Evolutionary conservation across 2,329 filamentous ascomycete genomes (phyloP), one percentile per base, ranked within the genome.

Genomic region (Alternaria sp.): DNA sequence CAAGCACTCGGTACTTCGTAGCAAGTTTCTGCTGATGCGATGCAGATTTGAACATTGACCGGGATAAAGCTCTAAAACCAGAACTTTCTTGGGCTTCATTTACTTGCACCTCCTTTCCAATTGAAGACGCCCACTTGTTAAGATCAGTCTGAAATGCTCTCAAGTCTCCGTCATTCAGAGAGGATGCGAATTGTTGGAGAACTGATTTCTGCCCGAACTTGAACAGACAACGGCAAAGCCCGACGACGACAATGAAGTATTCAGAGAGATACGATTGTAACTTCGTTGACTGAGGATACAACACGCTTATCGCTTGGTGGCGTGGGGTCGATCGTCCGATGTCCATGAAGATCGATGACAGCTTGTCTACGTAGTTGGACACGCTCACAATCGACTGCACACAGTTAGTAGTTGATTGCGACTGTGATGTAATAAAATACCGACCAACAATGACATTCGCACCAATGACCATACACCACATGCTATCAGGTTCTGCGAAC

Each of bases 381-480:
- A 74, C 59, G 20, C 70, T 75, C 1, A 73, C 67, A 4, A 75
- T 65, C 2, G 71, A 67, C 80, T 81, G 59, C 2, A 4, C 5
- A 20, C 0, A 3, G 12, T 57, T 4, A 60, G 56, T 20, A 1
- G 24, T 1, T 8, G 28, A 26, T 1, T 67, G 61, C 3, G 74
- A 62, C 3, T 68, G 57, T 75, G n/a, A n/a, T n/a, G n/a, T n/a
- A n/a, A n/a, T n/a, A n/a, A n/a, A n/a, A n/a, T 5, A 75, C 77
- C 34, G 38, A 84, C 80, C 43, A 81, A 59, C 20, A 84, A 69
- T 1, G 79, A 76, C 61, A 80, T 76, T 43, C 81, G 75, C 8
- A 83, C 79, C 2, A 81, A 54, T 0, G 79, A 75, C 82, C 81
- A 84, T 0, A 84, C 79, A 12, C 81, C 75, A 56, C 79, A 81